Evolutionary conservation across 2,329 filamentous ascomycete species (phyloP).

Genomic region (Beauveria pseudobassiana): DNA sequence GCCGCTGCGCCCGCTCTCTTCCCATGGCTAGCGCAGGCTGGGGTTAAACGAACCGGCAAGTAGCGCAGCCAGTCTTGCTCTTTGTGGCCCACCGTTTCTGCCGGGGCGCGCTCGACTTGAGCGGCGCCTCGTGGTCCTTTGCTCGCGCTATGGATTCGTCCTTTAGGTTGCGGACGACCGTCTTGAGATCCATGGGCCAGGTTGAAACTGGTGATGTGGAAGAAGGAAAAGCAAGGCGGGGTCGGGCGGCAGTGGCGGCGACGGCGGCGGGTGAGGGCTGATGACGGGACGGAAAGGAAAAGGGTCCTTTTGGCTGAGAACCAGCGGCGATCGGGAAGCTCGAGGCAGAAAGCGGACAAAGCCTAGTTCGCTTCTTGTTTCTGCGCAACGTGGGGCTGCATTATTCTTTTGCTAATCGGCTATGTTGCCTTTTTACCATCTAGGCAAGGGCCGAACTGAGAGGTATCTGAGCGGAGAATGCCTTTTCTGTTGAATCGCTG

Average conservation of each 20-base stretch:
- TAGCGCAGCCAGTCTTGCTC: conserved; percentile 11
- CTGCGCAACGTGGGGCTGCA: neutral
- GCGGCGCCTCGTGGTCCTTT: neutral
- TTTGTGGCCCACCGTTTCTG: conserved; percentile 12
- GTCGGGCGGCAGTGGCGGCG: neutral
- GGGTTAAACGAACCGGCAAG: conserved; percentile 11
- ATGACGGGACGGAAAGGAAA: neutral
- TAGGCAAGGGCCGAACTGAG: neutral
- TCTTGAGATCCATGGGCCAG: conserved; percentile 10
- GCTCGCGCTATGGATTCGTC: conserved; percentile 2
- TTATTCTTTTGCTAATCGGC: neutral
- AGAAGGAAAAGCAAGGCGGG: neutral
- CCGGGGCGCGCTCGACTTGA: conserved; percentile 4
- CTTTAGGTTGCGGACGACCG: conserved; percentile 1
- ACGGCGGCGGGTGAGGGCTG: neutral
- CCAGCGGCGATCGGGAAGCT: neutral
- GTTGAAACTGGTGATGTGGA: neutral
- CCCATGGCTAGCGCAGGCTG: neutral
- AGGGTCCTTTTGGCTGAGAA: neutral
- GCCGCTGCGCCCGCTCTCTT: neutral
- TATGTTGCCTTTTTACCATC: neutral
- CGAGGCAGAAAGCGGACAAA: neutral
- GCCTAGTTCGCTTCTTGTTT: neutral
- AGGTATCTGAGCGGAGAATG: neutral
- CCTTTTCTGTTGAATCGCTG: neutral